phyloP scores from a whole-genome alignment of 2,329 filamentous ascomycete genomes.

The Trichophyton verrucosum region DNA sequence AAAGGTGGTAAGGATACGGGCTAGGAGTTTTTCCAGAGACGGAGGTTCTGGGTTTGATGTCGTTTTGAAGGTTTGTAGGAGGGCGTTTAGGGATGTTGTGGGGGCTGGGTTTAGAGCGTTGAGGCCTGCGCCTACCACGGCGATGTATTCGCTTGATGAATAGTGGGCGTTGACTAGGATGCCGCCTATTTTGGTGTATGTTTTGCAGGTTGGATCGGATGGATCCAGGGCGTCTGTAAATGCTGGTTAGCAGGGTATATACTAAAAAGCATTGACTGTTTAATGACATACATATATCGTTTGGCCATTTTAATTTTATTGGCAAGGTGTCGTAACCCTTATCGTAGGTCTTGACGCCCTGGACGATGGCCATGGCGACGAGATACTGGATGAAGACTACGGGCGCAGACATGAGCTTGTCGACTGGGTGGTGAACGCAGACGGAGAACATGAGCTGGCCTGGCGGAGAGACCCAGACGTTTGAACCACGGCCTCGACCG shows the following conservation, averaged over 20 bases:
- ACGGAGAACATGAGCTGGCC: conserved; percentile 81
- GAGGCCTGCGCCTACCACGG: conserved; percentile 74
- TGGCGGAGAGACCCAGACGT: conserved; percentile 87
- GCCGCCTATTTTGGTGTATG: conserved; percentile 81
- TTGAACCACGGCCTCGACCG: conserved; percentile 74
- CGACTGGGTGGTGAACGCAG: conserved; percentile 68
- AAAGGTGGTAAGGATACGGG: conserved; percentile 63
- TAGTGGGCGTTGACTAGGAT: conserved; percentile 86
- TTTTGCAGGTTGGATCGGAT: conserved; percentile 34
- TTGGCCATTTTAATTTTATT: conserved; percentile 91
- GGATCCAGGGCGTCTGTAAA: conserved; percentile 53
- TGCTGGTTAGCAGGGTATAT: conserved; percentile 2
- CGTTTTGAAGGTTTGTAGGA: conserved; percentile 38
- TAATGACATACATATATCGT: conserved; percentile 64
- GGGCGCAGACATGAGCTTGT: conserved; percentile 58
- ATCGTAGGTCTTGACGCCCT: conserved; percentile 71
- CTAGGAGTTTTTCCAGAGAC: conserved; percentile 66
- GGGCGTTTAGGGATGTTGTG: conserved; percentile 70
- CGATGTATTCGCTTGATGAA: conserved; percentile 61
- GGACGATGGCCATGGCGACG: conserved; percentile 72
- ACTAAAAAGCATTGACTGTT: neutral
- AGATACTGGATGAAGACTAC: conserved; percentile 93
- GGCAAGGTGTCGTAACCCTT: conserved; percentile 61
- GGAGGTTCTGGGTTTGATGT: conserved; percentile 41
- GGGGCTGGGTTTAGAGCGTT: conserved; percentile 76